A percentile compares a stretch with the other conserved stretches of the same genome.
Conservation (phyloP, 129 eudicot genomes). For the Helianthus annuus region HanXRQr2.0-SUNRISE NC_035446.2:145638255-145638754, state of each 20-base stretch:
- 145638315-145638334: conserved; percentile 29
- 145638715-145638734: too few relatives aligned
- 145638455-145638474: neutral
- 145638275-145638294: too few relatives aligned
- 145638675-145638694: too few relatives aligned
- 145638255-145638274: too few relatives aligned
- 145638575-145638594: too few relatives aligned
- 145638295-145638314: conserved; percentile 14
- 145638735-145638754: too few relatives aligned
- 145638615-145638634: too few relatives aligned
- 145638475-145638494: neutral
- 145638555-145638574: too few relatives aligned
- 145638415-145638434: conserved; percentile 27
- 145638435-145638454: neutral
- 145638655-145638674: neutral
- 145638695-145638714: too few relatives aligned
- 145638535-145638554: too few relatives aligned
- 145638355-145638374: conserved; percentile 10
- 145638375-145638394: conserved; percentile 14
- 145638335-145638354: conserved; percentile 21
- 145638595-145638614: too few relatives aligned
- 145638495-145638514: neutral
- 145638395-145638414: conserved; percentile 20
- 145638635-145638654: neutral
- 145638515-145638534: too few relatives aligned